Conservation (phyloP, 1,139 yeast species). For the Debaryomycetaceae sp. region DNA sequence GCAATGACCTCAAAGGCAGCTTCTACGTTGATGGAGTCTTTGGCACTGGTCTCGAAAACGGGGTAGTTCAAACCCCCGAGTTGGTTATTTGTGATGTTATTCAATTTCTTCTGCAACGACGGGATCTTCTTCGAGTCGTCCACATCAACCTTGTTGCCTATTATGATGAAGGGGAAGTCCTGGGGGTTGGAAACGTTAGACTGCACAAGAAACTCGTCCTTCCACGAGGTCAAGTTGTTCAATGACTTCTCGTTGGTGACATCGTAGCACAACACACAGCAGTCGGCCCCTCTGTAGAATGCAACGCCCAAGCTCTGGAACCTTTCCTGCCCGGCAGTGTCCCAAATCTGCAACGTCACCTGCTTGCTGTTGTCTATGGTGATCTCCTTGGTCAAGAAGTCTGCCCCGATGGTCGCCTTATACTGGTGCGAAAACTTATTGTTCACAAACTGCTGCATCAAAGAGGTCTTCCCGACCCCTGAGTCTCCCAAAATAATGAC, state of each 20-base stretch:
- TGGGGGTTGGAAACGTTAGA: slow-evolving; percentile 93
- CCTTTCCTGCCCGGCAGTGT: slow-evolving; percentile 98
- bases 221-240: slow-evolving; percentile 87
- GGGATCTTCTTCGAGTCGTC: slow-evolving; percentile 88
- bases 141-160: slow-evolving; percentile 93
- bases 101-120: slow-evolving; percentile 73
- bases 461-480: slow-evolving; percentile 95
- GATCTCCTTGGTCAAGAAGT: slow-evolving; percentile 88
- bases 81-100: slow-evolving; percentile 73
- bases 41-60: slow-evolving; percentile 90
- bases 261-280: slow-evolving; percentile 94
- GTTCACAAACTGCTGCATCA: slow-evolving; percentile 95
- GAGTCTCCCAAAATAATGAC: slow-evolving; percentile 95
- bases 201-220: slow-evolving; percentile 91
- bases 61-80: slow-evolving; percentile 80
- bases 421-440: slow-evolving; percentile 94
- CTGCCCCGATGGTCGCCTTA: slow-evolving; percentile 98
- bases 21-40: slow-evolving; percentile 90
- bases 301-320: slow-evolving; percentile 97
- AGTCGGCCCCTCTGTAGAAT: slow-evolving; percentile 96
- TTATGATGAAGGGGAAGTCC: slow-evolving; percentile 89
- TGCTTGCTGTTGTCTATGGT: slow-evolving; percentile 71
- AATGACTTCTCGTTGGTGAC: slow-evolving; percentile 91
- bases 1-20: slow-evolving; percentile 96
- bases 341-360: slow-evolving; percentile 92